Conservation (phyloP, 2,329 filamentous ascomycete genomes). For the Ophiostoma piceae region DNA sequence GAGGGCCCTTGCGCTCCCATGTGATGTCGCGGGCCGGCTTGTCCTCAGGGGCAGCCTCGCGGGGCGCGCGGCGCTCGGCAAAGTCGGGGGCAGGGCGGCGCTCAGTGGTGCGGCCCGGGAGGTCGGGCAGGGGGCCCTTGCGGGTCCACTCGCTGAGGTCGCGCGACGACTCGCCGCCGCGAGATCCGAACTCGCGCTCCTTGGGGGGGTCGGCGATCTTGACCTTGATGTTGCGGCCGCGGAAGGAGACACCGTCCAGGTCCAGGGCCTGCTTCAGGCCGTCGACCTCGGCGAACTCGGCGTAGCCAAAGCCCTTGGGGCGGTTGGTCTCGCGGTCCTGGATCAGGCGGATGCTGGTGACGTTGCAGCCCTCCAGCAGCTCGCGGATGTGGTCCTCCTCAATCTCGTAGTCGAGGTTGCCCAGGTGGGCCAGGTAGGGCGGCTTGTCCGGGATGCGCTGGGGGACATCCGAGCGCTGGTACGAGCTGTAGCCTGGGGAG, state of each 20-base stretch:
- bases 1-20: constrained; percentile 92
- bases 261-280: constrained; percentile 86
- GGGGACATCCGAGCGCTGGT: constrained; percentile 66
- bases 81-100: constrained; percentile 46
- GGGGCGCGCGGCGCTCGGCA: constrained; percentile 62
- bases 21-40: constrained; percentile 68
- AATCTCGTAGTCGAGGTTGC: constrained; percentile 94
- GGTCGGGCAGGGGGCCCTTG: constrained; percentile 63
- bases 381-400: constrained; percentile 75
- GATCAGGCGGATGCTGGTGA: constrained; percentile 89
- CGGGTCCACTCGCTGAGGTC: constrained; percentile 89
- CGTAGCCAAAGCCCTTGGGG: constrained; percentile 97
- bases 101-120: constrained; percentile 39
- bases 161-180: constrained; percentile 63
- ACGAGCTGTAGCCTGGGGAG: constrained; percentile 20
- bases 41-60: constrained; percentile 65
- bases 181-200: constrained; percentile 59
- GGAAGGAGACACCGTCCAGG: constrained; percentile 74
- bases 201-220: constrained; percentile 97
- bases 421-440: constrained; percentile 91
- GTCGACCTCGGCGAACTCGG: constrained; percentile 83
- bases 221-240: constrained; percentile 84
- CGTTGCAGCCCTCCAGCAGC: constrained; percentile 78
- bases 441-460: constrained; percentile 74
- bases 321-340: constrained; percentile 91